A percentile compares a stretch with the other conserved stretches of the same genome.
These are phyloP conservation scores for Nemania sp. DNA, from an alignment of 2,329 filamentous ascomycete species.

Conservation along the genomic window DNA sequence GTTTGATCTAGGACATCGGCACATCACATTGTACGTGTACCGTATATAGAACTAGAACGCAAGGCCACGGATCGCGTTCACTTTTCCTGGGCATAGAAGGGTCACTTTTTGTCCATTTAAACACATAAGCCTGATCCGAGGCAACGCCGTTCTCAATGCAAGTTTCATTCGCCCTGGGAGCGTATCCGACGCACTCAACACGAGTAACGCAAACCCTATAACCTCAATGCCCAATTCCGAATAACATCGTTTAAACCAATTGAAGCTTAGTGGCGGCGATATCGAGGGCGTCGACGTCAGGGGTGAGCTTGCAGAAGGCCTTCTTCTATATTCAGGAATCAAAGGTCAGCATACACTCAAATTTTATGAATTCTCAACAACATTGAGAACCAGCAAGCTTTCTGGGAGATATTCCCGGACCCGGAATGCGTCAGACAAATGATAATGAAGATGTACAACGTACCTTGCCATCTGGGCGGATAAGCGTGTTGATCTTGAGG, in stretches of 20 bases:
- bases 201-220: conserved; percentile 31
- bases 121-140: conserved; percentile 42
- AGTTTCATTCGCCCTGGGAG: conserved; percentile 36
- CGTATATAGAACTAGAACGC: conserved; percentile 11
- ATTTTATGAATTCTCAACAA: conserved; percentile 29
- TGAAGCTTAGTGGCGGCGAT: conserved; percentile 99
- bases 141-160: conserved; percentile 44
- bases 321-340: conserved; percentile 67
- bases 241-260: conserved; percentile 74
- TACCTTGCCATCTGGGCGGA: conserved; percentile 57
- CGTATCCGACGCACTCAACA: conserved; percentile 32
- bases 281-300: conserved; percentile 97
- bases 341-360: not conserved
- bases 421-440: not conserved
- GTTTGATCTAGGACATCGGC: not conserved
- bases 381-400: not conserved
- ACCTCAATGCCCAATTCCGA: conserved; percentile 24
- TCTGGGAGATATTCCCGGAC: not conserved
- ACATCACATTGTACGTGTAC: conserved; percentile 18
- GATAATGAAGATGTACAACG: not conserved
- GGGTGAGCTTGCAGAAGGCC: conserved; percentile 93
- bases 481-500: conserved; percentile 99
- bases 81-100: conserved; percentile 29
- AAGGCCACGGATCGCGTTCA: conserved; percentile 11
- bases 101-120: conserved; percentile 42